A percentile compares a stretch with the other conserved stretches of the same genome.
Conservation (phyloP, 176 grass and related monocot species). For the Puccinellia tenuiflora region DNA sequence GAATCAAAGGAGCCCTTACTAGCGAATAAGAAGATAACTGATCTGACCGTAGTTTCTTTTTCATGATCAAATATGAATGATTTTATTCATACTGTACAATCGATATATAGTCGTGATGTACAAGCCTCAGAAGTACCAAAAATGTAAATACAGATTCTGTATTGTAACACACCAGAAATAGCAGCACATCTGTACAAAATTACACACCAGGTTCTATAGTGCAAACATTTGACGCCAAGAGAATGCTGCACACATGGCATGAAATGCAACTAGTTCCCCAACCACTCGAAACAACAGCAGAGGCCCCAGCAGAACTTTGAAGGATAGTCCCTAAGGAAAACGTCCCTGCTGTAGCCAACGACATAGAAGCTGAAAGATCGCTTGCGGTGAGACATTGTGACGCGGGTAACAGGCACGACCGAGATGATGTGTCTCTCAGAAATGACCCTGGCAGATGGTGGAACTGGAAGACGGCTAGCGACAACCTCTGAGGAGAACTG, state of each 20-base stretch:
- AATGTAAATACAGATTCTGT: background rate
- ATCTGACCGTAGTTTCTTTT: background rate
- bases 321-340: conserved; percentile 81
- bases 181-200: background rate
- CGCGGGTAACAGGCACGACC: conserved; percentile 67
- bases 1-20: too few species aligned
- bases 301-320: conserved; percentile 79
- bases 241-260: background rate
- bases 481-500: conserved; percentile 83
- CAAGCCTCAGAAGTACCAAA: background rate
- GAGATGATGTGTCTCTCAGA: conserved; percentile 80
- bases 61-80: background rate
- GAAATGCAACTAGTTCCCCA: conserved; percentile 23
- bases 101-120: background rate
- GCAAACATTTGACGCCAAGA: background rate
- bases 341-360: conserved; percentile 60
- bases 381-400: conserved; percentile 61
- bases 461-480: conserved; percentile 44
- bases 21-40: too few species aligned
- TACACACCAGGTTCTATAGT: background rate
- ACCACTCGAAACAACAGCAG: conserved; percentile 90
- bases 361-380: conserved; percentile 79
- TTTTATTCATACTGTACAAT: conserved; percentile 7
- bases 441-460: conserved; percentile 63
- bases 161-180: background rate